Evolutionary conservation across 73 alveolate genomes (phyloP).

Genomic region (Paramecium tetraurelia): DNA sequence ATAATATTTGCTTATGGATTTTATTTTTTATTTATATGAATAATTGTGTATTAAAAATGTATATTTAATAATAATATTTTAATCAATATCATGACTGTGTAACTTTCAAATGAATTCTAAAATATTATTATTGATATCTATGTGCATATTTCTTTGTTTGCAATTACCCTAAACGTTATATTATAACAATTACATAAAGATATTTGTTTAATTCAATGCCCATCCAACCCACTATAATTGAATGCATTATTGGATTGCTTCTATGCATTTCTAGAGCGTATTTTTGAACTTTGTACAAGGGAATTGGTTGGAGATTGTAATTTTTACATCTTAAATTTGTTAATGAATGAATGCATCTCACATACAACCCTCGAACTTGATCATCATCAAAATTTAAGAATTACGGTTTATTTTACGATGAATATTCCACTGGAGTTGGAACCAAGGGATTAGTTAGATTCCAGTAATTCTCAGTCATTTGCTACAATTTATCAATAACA

Average conservation of each 20-base stretch:
- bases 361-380: conserved; percentile 10
- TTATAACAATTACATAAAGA: not conserved
- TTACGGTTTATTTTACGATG: not conserved
- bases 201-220: conserved; percentile 8
- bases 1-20: not conserved
- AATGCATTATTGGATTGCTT: conserved; percentile 48
- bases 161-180: not conserved
- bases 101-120: not conserved
- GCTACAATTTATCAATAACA: conserved; percentile 18
- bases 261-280: conserved; percentile 34
- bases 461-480: conserved; percentile 41
- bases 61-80: not conserved
- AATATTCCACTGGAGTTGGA: not conserved
- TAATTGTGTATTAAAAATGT: not conserved
- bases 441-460: not conserved
- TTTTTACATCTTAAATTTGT: conserved; percentile 23
- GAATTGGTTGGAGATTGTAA: not conserved
- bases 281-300: not conserved
- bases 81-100: not conserved
- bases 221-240: conserved; percentile 18
- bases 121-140: conserved; percentile 9
- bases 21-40: not conserved
- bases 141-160: not conserved
- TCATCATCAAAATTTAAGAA: conserved; percentile 42
- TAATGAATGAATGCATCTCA: conserved; percentile 1